Base-by-base conservation (phyloP, 148 eudicot genomes). In the Rhododendron griersonianum region DNA sequence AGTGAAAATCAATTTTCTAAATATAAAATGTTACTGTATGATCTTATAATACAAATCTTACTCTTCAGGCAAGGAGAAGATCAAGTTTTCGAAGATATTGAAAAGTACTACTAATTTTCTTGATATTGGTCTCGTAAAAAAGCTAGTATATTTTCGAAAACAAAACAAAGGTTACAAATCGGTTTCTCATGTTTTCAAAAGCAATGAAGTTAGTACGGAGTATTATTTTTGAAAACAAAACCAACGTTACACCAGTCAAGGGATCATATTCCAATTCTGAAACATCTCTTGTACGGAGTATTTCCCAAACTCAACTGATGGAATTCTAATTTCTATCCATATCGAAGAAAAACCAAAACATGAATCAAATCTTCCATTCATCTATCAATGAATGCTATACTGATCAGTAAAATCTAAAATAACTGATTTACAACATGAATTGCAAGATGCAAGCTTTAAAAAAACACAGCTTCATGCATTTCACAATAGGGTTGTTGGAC, bases 391-490 rank as follows among this genome's bases (percentile, higher is more conserved):
- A 67, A n/a, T n/a, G 28, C 35, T 78, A 14, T 21, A 61, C 21
- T 33, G 45, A 8, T 39, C 63, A 0, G 19, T 18, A 30, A 71
- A 48, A 47, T 71, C 21, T 30, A 1, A 18, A 73, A 41, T 74
- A 86, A 50, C 33, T 81, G 14, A 81, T 53, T 81, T 81, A 81
- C 84, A 81, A 67, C 33, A 57, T 55, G 41, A 44, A 83, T 84
- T 83, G 82, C 89, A 83, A 37, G 84, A 87, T 87, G 86, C 82
- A 71, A 80, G 88, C 82, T 80, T 85, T 0, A 30, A 85, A 87
- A 71, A 87, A 89, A 78, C 83, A 75, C 86, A 83, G 87, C 87
- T 85, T 85, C 79, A 39, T 45, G 89, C 89, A 84, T 84, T 67
- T 71, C 47, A 33, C 76, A 30, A 71, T 33, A 14, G 39, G 3